A percentile compares a stretch with the other conserved stretches of the same genome.
phyloP scores from a whole-genome alignment of 306 rosid species.

The Vicia faba region DNA sequence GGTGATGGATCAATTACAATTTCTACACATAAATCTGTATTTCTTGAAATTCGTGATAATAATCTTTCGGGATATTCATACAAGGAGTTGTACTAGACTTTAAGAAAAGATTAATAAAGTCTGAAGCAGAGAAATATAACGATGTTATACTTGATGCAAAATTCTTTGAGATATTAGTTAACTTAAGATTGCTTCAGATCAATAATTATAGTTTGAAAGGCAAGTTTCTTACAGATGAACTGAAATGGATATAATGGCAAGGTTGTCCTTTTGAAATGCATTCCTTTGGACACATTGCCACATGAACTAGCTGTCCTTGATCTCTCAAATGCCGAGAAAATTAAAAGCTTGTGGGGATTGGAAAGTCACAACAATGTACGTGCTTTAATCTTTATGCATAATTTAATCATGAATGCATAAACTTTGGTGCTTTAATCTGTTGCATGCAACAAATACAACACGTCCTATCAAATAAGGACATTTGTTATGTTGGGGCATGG shows the following conservation, averaged over 20 bases:
- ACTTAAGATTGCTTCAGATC: slow-evolving; percentile 59
- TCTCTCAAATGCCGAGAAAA: slow-evolving; percentile 53
- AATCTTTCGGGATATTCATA: slow-evolving; percentile 22
- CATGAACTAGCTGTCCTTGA: slow-evolving; percentile 55
- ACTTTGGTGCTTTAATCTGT: no score
- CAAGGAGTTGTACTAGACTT: no score
- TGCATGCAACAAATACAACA: no score
- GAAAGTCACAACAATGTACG: slow-evolving; percentile 34
- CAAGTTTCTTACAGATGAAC: slow-evolving; percentile 45
- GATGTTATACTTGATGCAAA: slow-evolving; percentile 41
- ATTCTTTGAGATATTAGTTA: slow-evolving; percentile 47
- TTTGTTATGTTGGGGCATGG: no score
- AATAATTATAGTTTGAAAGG: slow-evolving; percentile 59
- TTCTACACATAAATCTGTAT: no score
- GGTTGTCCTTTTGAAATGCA: slow-evolving; percentile 47
- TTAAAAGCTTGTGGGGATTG: slow-evolving; percentile 42
- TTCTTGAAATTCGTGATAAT: no score
- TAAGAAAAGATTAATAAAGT: no score
- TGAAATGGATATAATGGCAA: slow-evolving; percentile 76
- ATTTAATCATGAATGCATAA: not conserved
- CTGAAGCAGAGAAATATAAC: slow-evolving; percentile 32
- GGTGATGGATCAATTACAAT: slow-evolving; percentile 35
- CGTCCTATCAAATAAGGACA: no score
- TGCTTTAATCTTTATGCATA: slow-evolving; percentile 6
- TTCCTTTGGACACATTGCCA: slow-evolving; percentile 53